These are phyloP conservation scores for Aspergillus diversus DNA, from an alignment of 495 filamentous ascomycete genomes.

Conservation along the genomic window DNA sequence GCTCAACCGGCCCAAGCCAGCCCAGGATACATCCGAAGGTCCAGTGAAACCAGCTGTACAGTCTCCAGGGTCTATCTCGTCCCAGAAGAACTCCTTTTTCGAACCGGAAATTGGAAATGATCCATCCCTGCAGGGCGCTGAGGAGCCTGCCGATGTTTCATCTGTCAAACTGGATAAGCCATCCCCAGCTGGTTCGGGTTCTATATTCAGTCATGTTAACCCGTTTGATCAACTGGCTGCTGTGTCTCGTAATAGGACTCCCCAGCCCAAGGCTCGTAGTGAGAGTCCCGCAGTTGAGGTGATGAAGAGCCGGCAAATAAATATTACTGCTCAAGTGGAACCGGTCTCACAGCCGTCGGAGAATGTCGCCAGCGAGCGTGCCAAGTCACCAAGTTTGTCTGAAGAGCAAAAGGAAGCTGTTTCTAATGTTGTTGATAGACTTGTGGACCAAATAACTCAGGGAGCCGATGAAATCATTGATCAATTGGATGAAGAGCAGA, in stretches of 20 bases:
- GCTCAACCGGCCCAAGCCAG: conserved; percentile 61
- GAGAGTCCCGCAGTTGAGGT: conserved; percentile 41
- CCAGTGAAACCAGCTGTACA: conserved; percentile 18
- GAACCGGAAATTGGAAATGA: conserved; percentile 8
- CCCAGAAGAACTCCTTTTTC: conserved; percentile 21
- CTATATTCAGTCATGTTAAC: conserved; percentile 76
- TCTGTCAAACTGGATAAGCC: conserved; percentile 36
- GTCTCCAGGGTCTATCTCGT: conserved; percentile 21
- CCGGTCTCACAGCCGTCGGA: conserved; percentile 14
- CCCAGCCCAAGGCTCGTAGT: conserved; percentile 43
- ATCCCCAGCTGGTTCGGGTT: conserved; percentile 38
- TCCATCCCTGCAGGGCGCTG: conserved; percentile 33
- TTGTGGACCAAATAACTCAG: conserved; percentile 68
- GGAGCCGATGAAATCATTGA: conserved; percentile 69
- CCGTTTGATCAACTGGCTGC: conserved; percentile 78
- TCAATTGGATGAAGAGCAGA: conserved; percentile 47
- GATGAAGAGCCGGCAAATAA: conserved; percentile 30
- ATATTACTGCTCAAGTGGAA: conserved; percentile 28
- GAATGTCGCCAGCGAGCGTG: conserved; percentile 25
- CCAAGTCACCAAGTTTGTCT: conserved; percentile 39
- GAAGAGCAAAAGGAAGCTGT: conserved; percentile 65
- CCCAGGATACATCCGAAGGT: conserved; percentile 26
- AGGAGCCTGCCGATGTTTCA: conserved; percentile 23
- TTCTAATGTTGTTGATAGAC: conserved; percentile 67
- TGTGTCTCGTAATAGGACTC: conserved; percentile 61